phyloP scores from a whole-genome alignment of 805 yeast genomes.

The Brettanomyces custersianus region DNA sequence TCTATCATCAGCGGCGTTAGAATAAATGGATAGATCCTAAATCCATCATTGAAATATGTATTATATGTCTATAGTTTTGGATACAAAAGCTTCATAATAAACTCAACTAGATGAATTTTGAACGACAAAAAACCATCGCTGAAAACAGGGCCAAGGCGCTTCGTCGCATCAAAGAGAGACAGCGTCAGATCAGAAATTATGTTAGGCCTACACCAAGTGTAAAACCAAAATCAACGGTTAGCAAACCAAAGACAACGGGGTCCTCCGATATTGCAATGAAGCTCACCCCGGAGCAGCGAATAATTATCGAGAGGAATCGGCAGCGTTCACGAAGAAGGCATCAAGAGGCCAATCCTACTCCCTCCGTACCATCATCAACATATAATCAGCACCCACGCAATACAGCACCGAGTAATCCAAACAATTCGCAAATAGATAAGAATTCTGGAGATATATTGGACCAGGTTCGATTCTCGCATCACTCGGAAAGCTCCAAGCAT shows the following conservation, averaged over 20 bases:
- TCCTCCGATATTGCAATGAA: background rate
- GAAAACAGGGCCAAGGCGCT: slow-evolving; percentile 56
- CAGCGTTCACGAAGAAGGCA: too few species aligned
- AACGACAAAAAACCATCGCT: too few species aligned
- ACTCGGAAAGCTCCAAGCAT: background rate
- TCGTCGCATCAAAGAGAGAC: slow-evolving; percentile 44
- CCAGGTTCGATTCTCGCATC: slow-evolving; percentile 4
- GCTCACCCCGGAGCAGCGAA: slow-evolving; percentile 39
- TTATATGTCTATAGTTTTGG: too few species aligned
- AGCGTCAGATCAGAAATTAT: slow-evolving; percentile 8
- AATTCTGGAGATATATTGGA: slow-evolving; percentile 5
- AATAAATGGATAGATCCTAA: too few species aligned
- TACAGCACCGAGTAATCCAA: too few species aligned
- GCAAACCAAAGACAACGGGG: background rate
- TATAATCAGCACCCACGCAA: too few species aligned
- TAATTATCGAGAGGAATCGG: slow-evolving; percentile 43
- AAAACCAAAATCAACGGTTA: background rate
- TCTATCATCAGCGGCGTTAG: too few species aligned
- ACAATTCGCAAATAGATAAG: too few species aligned
- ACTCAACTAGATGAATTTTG: slow-evolving; percentile 4
- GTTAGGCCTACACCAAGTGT: background rate
- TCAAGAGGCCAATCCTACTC: too few species aligned
- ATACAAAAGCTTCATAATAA: too few species aligned
- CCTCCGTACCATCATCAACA: too few species aligned
- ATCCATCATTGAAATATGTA: too few species aligned